These are phyloP conservation scores for Cryptococcus maquisensis DNA, from an alignment of 1,284 basidiomycete genomes.

Conservation along the genomic window DNA sequence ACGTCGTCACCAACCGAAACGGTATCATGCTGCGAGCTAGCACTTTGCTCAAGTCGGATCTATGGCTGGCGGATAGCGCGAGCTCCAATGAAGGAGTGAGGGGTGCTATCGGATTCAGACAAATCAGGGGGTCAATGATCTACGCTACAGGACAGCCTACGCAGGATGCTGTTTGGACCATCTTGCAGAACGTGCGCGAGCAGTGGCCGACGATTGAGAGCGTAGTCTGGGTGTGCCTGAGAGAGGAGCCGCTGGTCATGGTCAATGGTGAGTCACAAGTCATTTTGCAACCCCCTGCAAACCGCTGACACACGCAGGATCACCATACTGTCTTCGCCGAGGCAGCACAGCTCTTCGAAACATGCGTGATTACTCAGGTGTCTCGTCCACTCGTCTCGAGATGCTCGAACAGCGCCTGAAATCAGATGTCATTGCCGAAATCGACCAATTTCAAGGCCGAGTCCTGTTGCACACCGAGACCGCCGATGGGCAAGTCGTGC, in stretches of 20 bases:
- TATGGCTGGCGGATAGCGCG: constrained; percentile 71
- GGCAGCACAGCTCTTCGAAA: constrained; percentile 77
- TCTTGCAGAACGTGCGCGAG: constrained; percentile 65
- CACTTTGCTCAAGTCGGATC: constrained; percentile 66
- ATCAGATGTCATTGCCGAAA: constrained; percentile 81
- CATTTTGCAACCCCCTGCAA: neutral
- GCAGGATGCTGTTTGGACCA: constrained; percentile 79
- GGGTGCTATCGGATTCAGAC: constrained; percentile 92
- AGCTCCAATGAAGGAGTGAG: constrained; percentile 65
- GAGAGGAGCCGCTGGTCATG: constrained; percentile 85
- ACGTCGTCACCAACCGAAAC: constrained; percentile 87
- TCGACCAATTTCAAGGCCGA: constrained; percentile 77
- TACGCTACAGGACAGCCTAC: constrained; percentile 88
- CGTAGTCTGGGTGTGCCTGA: constrained; percentile 86
- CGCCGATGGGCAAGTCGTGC: constrained; percentile 80
- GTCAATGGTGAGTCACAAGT: constrained; percentile 58
- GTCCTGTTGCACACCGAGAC: constrained; percentile 85
- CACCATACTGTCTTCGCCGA: constrained; percentile 53
- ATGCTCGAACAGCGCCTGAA: constrained; percentile 86
- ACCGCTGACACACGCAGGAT: constrained; percentile 25
- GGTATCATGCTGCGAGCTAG: constrained; percentile 84
- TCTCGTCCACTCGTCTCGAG: constrained; percentile 80
- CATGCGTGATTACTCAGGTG: constrained; percentile 87
- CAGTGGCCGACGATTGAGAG: constrained; percentile 60
- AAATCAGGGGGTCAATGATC: constrained; percentile 75